Percentiles rank a stretch among this genome's conserved stretches.
Conservation (phyloP, 768 basidiomycete species). For the Flagelloscypha sp. region DNA sequence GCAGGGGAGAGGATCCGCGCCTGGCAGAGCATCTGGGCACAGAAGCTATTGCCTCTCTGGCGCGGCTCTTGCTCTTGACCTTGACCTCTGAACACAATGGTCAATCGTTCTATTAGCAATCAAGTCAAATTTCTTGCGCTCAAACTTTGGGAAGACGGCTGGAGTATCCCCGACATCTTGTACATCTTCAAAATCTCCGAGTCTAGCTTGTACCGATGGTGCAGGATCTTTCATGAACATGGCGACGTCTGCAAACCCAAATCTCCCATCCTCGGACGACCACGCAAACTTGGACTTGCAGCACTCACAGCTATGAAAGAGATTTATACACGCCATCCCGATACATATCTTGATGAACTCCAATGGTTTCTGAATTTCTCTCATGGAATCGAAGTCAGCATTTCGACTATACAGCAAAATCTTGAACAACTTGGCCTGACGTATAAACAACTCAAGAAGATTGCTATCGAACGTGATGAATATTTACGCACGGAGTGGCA, state of each 20-base stretch:
- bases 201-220: slow-evolving; percentile 2
- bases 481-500: slow-evolving; percentile 10
- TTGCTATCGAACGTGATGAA: slow-evolving; percentile 16
- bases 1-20: too few relatives aligned
- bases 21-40: too few relatives aligned
- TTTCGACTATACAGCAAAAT: slow-evolving; percentile 12
- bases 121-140: slow-evolving; percentile 5
- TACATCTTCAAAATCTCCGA: neutral
- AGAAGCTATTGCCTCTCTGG: too few relatives aligned
- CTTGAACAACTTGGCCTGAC: slow-evolving; percentile 14
- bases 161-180: slow-evolving; percentile 1
- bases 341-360: slow-evolving; percentile 16
- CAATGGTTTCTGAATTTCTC: slow-evolving; percentile 14
- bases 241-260: too few relatives aligned
- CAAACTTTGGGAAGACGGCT: slow-evolving; percentile 2
- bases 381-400: slow-evolving; percentile 11
- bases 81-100: too few relatives aligned
- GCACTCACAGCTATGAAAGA: slow-evolving; percentile 5
- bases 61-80: too few relatives aligned
- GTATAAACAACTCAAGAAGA: slow-evolving; percentile 13
- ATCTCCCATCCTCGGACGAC: slow-evolving; percentile 3
- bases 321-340: slow-evolving; percentile 4
- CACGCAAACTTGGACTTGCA: slow-evolving; percentile 2
- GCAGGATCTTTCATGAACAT: slow-evolving; percentile 1
- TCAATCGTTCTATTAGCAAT: neutral